These are phyloP conservation scores for Lactarius akahatsu DNA, from an alignment of 768 basidiomycete species.

Conservation along the genomic window DNA sequence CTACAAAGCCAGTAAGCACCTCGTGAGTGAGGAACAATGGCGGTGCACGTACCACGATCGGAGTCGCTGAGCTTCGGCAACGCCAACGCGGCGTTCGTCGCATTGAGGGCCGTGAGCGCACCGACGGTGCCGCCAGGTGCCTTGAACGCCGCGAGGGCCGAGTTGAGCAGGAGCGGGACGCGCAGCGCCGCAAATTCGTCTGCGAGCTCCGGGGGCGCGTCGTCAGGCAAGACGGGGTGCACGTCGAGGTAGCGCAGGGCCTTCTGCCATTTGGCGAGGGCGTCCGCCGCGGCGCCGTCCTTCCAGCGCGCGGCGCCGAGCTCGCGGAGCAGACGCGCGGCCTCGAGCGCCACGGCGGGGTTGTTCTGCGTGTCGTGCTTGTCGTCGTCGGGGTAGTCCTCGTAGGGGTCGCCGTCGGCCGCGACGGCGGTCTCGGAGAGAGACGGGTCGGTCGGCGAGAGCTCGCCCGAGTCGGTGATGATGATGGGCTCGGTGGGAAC, in stretches of 20 bases:
- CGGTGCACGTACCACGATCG: constrained; percentile 55
- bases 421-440: constrained; percentile 41
- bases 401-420: constrained; percentile 65
- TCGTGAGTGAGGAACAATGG: not conserved
- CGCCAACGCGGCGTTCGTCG: constrained; percentile 65
- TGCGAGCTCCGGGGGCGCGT: constrained; percentile 56
- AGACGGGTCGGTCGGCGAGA: constrained; percentile 68
- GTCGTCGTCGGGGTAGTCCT: constrained; percentile 84
- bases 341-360: constrained; percentile 67
- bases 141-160: constrained; percentile 78
- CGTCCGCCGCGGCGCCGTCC: constrained; percentile 65
- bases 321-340: constrained; percentile 74
- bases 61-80: constrained; percentile 47
- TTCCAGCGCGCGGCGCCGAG: constrained; percentile 80
- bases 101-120: constrained; percentile 49
- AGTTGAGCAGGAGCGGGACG: constrained; percentile 84
- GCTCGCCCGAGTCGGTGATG: constrained; percentile 79
- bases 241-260: constrained; percentile 88
- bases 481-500: constrained; percentile 66
- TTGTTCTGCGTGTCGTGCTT: constrained; percentile 60
- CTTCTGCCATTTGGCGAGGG: constrained; percentile 85
- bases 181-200: constrained; percentile 67
- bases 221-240: constrained; percentile 71
- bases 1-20: constrained; percentile 40
- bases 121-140: constrained; percentile 45